These are phyloP conservation scores for Diatrype stigma DNA, from an alignment of 2,329 filamentous ascomycete genomes.

Conservation along the genomic window DNA sequence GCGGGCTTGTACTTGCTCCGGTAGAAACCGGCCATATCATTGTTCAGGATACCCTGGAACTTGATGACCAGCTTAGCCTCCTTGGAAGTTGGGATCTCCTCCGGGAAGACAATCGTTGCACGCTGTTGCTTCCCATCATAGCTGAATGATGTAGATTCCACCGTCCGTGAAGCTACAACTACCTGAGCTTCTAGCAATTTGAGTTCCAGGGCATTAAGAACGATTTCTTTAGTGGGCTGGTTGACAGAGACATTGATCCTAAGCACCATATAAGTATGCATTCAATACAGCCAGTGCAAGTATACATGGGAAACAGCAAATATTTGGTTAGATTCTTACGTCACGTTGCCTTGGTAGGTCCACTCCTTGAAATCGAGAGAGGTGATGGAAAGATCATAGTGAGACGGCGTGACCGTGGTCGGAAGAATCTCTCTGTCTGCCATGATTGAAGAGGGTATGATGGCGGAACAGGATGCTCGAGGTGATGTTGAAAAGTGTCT, in stretches of 20 bases:
- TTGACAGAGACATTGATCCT: constrained; percentile 73
- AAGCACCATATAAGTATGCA: constrained; percentile 1
- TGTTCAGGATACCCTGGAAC: constrained; percentile 81
- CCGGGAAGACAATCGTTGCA: constrained; percentile 70
- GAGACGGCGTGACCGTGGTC: constrained; percentile 67
- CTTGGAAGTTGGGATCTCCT: constrained; percentile 63
- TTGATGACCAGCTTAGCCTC: constrained; percentile 65
- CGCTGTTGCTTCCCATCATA: constrained; percentile 85
- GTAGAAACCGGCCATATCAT: constrained; percentile 90
- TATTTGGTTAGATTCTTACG: constrained; percentile 32
- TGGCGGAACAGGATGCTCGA: constrained; percentile 20
- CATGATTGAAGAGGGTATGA: constrained; percentile 40
- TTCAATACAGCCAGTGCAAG: neutral
- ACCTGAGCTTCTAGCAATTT: constrained; percentile 66
- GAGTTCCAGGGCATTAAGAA: constrained; percentile 82
- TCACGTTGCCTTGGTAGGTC: constrained; percentile 79
- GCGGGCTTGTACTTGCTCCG: constrained; percentile 88
- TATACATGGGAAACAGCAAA: neutral
- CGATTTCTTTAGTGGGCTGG: constrained; percentile 69
- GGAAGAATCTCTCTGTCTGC: constrained; percentile 60
- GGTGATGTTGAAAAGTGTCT: constrained; percentile 23
- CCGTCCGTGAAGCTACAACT: constrained; percentile 47
- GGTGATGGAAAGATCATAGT: constrained; percentile 80
- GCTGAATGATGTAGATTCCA: constrained; percentile 62
- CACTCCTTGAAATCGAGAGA: constrained; percentile 72